A percentile compares a stretch with the other conserved stretches of the same genome.
Evolutionary conservation across 805 yeast species (phyloP).

Genomic region (Huiozyma sinensis): DNA sequence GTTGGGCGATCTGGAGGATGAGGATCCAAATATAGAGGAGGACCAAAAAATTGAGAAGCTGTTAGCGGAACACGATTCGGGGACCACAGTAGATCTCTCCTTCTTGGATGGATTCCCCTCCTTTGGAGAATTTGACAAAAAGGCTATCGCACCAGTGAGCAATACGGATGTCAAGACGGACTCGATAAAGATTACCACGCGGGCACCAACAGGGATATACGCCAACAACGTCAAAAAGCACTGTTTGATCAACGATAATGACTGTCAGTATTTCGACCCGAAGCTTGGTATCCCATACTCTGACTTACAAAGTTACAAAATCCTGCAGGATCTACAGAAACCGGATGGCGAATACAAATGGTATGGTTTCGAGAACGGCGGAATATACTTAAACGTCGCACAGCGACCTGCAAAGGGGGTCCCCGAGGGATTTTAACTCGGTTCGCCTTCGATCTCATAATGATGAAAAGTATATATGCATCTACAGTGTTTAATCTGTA

Average conservation of each 20-base stretch:
- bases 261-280: conserved; percentile 75
- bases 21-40: neutral
- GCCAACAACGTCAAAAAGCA: conserved; percentile 53
- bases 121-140: conserved; percentile 47
- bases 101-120: conserved; percentile 34
- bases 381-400: conserved; percentile 34
- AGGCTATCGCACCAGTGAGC: conserved; percentile 33
- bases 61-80: conserved; percentile 7
- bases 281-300: conserved; percentile 77
- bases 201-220: conserved; percentile 65
- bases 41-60: neutral
- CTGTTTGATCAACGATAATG: conserved; percentile 65
- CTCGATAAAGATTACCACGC: conserved; percentile 46
- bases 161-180: conserved; percentile 38
- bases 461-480: neutral
- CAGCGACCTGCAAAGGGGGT: conserved; percentile 70
- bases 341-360: conserved; percentile 39
- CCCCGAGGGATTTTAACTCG: conserved; percentile 62
- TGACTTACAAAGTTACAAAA: conserved; percentile 68
- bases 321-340: conserved; percentile 47
- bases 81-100: conserved; percentile 33
- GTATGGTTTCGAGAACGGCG: conserved; percentile 41
- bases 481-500: neutral
- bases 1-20: neutral
- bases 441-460: too few relatives aligned